Evolutionary conservation across 2,329 filamentous ascomycete genomes (phyloP).

Genomic region (Calonectria fujianensis): DNA sequence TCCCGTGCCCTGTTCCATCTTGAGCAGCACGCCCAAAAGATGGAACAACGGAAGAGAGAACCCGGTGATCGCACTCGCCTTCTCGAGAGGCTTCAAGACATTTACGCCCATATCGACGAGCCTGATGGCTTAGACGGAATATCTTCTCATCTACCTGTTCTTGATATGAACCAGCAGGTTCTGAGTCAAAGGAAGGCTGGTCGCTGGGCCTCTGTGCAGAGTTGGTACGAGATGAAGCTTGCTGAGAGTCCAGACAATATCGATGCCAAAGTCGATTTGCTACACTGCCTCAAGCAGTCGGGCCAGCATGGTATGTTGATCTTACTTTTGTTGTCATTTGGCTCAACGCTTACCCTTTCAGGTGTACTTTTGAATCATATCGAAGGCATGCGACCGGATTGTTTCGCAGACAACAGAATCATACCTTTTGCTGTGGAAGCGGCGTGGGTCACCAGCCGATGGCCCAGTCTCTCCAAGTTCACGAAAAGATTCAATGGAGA

Average conservation of each 20-base stretch:
- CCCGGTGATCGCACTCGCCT: slow-evolving; percentile 77
- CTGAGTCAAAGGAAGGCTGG: slow-evolving; percentile 95
- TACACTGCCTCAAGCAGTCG: slow-evolving; percentile 94
- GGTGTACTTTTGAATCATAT: slow-evolving; percentile 91
- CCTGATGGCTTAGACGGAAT: slow-evolving; percentile 97
- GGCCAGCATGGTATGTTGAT: slow-evolving; percentile 88
- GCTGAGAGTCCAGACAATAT: slow-evolving; percentile 85
- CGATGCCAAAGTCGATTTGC: slow-evolving; percentile 87
- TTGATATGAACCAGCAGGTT: slow-evolving; percentile 96
- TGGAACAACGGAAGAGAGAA: slow-evolving; percentile 66
- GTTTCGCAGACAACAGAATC: slow-evolving; percentile 75
- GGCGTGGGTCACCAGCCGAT: slow-evolving; percentile 91
- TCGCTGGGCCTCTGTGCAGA: slow-evolving; percentile 94
- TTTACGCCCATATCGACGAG: slow-evolving; percentile 98
- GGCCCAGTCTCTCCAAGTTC: slow-evolving; percentile 83
- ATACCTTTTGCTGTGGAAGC: slow-evolving; percentile 93
- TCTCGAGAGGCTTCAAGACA: slow-evolving; percentile 88
- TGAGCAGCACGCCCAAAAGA: slow-evolving; percentile 86
- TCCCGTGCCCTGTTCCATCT: slow-evolving; percentile 94
- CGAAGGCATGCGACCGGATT: slow-evolving; percentile 80
- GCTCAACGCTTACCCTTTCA: slow-evolving; percentile 60
- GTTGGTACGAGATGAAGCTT: slow-evolving; percentile 96
- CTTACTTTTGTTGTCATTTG: slow-evolving; percentile 43
- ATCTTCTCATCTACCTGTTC: slow-evolving; percentile 86
- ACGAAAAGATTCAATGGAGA: slow-evolving; percentile 73